phyloP scores from a whole-genome alignment of 2,329 filamentous ascomycete genomes.

The Calcarisporium arbuscula region DNA sequence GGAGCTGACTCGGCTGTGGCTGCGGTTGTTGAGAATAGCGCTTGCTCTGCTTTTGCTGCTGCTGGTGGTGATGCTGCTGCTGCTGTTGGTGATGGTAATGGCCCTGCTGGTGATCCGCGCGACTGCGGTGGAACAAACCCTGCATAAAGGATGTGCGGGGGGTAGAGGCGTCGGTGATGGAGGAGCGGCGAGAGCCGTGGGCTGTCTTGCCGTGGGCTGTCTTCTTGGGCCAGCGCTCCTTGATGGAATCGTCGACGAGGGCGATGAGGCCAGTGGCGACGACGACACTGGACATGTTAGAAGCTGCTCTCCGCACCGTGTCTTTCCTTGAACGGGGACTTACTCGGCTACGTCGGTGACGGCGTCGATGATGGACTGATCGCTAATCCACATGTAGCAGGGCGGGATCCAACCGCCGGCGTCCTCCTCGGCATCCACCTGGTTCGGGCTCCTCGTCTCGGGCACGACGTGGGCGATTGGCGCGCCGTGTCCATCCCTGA shows the following conservation, averaged over 20 bases:
- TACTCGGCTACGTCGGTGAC: conserved; percentile 84
- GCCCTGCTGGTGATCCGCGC: too few relatives aligned
- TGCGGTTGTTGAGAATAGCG: too few relatives aligned
- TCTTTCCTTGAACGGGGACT: conserved; percentile 21
- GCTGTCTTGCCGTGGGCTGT: conserved; percentile 1
- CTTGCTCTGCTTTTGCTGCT: too few relatives aligned
- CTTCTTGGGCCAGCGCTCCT: conserved; percentile 56
- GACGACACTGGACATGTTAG: conserved; percentile 57
- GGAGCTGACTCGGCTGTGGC: too few relatives aligned
- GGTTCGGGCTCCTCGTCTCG: conserved; percentile 64
- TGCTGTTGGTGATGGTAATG: too few relatives aligned
- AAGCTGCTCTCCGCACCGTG: neutral
- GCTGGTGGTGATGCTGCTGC: too few relatives aligned
- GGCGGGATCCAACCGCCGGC: conserved; percentile 88
- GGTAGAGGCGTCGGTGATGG: neutral
- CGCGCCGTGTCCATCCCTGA: conserved; percentile 52
- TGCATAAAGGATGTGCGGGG: conserved; percentile 7
- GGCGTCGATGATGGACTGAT: conserved; percentile 60
- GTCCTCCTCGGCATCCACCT: conserved; percentile 63
- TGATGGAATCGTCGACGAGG: conserved; percentile 88
- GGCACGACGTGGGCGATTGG: conserved; percentile 82
- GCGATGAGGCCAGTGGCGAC: conserved; percentile 84
- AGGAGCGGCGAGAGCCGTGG: conserved; percentile 6
- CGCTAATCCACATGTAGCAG: conserved; percentile 85
- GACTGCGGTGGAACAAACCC: conserved; percentile 33